These are phyloP conservation scores for Selenicereus undatus DNA, from an alignment of 148 eudicot genomes.

Conservation along the genomic window DNA sequence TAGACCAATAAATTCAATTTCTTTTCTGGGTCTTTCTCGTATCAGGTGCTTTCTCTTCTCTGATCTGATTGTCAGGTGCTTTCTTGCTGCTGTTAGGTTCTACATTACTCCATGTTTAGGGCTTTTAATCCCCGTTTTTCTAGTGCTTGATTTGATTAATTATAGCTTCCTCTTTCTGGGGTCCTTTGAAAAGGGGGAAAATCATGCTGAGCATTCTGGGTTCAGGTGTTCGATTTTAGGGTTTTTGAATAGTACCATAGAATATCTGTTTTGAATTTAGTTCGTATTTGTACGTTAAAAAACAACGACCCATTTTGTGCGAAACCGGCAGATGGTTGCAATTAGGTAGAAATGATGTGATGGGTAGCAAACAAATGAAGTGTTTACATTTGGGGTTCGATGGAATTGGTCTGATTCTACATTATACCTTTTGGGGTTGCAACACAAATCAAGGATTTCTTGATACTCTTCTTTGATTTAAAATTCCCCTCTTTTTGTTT, in stretches of 20 bases:
- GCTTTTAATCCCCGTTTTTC: neutral
- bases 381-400: neutral
- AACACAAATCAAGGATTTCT: slow-evolving; percentile 3
- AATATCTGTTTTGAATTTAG: neutral
- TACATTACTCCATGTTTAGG: neutral
- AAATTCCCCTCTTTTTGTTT: neutral
- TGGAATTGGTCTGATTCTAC: neutral
- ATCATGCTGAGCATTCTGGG: slow-evolving; percentile 10
- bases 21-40: slow-evolving; percentile 5
- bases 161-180: slow-evolving; percentile 6
- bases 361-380: neutral
- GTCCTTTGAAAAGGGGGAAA: neutral
- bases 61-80: slow-evolving; percentile 4
- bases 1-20: slow-evolving; percentile 5
- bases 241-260: slow-evolving; percentile 1
- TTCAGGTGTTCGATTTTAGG: slow-evolving; percentile 15
- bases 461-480: neutral
- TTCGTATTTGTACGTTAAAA: neutral
- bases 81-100: neutral
- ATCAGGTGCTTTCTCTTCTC: slow-evolving; percentile 20
- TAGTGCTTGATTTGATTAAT: neutral
- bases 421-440: neutral
- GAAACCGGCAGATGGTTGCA: neutral
- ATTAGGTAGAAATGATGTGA: slow-evolving; percentile 14
- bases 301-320: slow-evolving; percentile 10